Conservation (phyloP, 306 rosid species). For the Aeschynomene evenia region DNA sequence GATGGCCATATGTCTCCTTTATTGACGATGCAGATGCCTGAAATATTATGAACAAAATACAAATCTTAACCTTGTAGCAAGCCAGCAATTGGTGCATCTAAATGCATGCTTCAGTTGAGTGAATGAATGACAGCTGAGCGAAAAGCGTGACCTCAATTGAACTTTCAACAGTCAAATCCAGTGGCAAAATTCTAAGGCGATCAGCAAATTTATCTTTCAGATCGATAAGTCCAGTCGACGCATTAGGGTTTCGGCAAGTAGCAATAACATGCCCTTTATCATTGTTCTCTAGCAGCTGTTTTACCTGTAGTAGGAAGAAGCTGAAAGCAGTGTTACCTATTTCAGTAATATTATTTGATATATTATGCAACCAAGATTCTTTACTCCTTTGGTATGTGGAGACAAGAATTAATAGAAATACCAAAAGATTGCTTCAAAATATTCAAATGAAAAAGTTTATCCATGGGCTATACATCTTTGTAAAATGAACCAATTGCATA, state of each 20-base stretch:
- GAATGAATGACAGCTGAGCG: neutral
- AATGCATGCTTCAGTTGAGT: neutral
- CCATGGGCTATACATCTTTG: neutral
- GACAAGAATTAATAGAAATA: neutral
- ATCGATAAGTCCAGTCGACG: conserved; percentile 59
- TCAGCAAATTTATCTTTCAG: conserved; percentile 61
- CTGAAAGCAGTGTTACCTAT: conserved; percentile 26
- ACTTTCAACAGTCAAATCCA: conserved; percentile 80
- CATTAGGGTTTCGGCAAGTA: conserved; percentile 77
- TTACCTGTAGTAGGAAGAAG: conserved; percentile 54
- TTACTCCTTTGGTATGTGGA: neutral
- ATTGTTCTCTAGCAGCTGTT: conserved; percentile 69
- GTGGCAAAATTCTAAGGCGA: conserved; percentile 56
- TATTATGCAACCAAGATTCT: neutral
- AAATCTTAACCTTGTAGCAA: conserved; percentile 20
- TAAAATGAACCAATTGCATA: neutral
- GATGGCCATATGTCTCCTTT: conserved; percentile 63
- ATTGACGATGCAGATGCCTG: conserved; percentile 82
- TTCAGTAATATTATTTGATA: neutral
- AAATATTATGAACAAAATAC: conserved; percentile 26
- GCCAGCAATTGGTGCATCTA: neutral
- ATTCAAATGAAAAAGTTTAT: neutral
- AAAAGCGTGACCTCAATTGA: conserved; percentile 68
- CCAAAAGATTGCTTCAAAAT: neutral
- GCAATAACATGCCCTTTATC: conserved; percentile 81